Evolutionary conservation across 805 yeast genomes (phyloP).

Genomic region (Monosporozyma aerobia): DNA sequence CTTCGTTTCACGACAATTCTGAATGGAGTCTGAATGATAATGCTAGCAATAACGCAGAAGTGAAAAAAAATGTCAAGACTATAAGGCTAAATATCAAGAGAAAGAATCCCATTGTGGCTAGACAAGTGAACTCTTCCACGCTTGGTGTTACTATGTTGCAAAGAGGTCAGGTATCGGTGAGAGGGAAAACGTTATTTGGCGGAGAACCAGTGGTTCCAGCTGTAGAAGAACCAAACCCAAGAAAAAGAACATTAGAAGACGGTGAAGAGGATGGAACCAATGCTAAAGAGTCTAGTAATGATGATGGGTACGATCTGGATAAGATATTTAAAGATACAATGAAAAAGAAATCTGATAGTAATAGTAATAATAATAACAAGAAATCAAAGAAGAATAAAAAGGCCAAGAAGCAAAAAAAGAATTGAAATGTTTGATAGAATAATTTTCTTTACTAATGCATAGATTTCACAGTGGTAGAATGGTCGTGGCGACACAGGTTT

Average conservation of each 20-base stretch:
- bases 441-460: too few relatives aligned
- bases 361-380: background rate
- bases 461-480: too few relatives aligned
- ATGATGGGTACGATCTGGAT: conserved; percentile 13
- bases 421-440: background rate
- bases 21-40: conserved; percentile 12
- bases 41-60: background rate
- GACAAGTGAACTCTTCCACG: background rate
- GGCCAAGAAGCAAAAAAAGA: background rate
- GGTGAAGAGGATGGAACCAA: background rate
- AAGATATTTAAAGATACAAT: conserved; percentile 14
- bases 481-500: too few relatives aligned
- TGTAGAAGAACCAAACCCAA: conserved; percentile 23
- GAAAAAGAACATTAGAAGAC: background rate
- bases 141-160: conserved; percentile 1
- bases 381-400: conserved; percentile 1
- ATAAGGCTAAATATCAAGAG: background rate
- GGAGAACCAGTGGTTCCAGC: background rate
- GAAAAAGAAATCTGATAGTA: conserved; percentile 9
- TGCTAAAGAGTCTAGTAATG: conserved; percentile 19
- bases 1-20: conserved; percentile 14
- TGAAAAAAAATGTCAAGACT: background rate
- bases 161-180: background rate
- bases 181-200: conserved; percentile 2
- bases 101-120: background rate